phyloP scores from a whole-genome alignment of 192 early-diverging fungal species.

The Rhizophlyctis rosea region DNA sequence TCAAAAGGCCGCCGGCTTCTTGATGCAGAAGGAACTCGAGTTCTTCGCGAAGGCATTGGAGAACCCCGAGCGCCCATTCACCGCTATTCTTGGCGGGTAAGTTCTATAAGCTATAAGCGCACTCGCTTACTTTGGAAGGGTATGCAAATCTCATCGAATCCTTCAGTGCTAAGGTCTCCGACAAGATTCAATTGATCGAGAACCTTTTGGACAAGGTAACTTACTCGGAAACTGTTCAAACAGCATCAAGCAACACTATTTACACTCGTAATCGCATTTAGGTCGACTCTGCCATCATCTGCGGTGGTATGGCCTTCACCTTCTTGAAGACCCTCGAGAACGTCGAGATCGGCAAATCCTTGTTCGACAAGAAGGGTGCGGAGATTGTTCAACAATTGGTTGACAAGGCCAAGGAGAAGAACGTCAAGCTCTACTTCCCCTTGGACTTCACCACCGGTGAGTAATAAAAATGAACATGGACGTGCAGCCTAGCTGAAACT shows the following conservation, averaged over 20 bases:
- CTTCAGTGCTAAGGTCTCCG: conserved; percentile 87
- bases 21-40: conserved; percentile 99
- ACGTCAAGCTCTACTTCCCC: conserved; percentile 87
- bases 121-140: background rate
- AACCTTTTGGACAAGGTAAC: conserved; percentile 94
- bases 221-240: conserved; percentile 40
- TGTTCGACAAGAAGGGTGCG: conserved; percentile 87
- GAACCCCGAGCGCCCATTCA: conserved; percentile 86
- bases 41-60: conserved; percentile 98
- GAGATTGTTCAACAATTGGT: conserved; percentile 78
- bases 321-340: conserved; percentile 89
- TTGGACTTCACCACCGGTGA: conserved; percentile 73
- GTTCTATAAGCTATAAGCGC: conserved; percentile 22
- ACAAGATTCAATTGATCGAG: conserved; percentile 98
- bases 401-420: conserved; percentile 86
- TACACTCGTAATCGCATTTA: background rate
- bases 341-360: conserved; percentile 88
- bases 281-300: conserved; percentile 47
- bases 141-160: background rate
- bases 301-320: conserved; percentile 98
- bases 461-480: background rate
- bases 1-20: conserved; percentile 86
- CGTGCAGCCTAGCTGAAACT: no score
- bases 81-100: conserved; percentile 92
- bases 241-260: background rate